A percentile compares a stretch with the other conserved stretches of the same genome.
Evolutionary conservation across 2,329 filamentous ascomycete genomes (phyloP).

Genomic region (Paecilomyces niveus): DNA sequence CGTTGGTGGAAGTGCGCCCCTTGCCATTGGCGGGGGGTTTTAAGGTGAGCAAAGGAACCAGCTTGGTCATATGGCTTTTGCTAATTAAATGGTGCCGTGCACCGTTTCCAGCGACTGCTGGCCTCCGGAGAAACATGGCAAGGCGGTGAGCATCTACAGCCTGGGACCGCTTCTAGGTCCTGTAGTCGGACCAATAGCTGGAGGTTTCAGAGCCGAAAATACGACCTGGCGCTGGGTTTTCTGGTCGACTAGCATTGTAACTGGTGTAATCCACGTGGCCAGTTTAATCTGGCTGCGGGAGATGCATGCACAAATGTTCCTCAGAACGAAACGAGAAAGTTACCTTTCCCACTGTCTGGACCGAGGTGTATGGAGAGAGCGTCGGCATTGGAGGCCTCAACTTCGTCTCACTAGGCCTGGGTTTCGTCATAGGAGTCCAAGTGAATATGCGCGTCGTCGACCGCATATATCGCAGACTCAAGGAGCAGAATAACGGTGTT

Average conservation of each 20-base stretch:
- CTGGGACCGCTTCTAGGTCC: conserved; percentile 55
- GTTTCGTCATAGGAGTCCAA: conserved; percentile 48
- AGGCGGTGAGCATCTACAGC: conserved; percentile 51
- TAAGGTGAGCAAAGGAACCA: conserved; percentile 8
- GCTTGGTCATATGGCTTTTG: too few species aligned
- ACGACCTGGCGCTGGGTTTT: conserved; percentile 63
- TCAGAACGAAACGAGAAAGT: conserved; percentile 31
- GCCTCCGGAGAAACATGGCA: conserved; percentile 50
- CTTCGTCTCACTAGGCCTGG: conserved; percentile 52
- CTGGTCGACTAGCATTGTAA: conserved; percentile 51
- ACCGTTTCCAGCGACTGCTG: conserved; percentile 41
- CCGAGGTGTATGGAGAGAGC: conserved; percentile 40
- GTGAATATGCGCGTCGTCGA: conserved; percentile 10
- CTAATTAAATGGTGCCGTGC: background rate
- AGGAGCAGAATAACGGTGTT: conserved; percentile 24
- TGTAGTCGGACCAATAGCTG: conserved; percentile 54
- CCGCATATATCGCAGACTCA: too few species aligned
- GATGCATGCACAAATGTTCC: conserved; percentile 55
- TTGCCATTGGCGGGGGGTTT: conserved; percentile 38
- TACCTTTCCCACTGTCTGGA: conserved; percentile 52
- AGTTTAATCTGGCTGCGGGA: conserved; percentile 54
- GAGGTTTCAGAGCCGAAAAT: conserved; percentile 52
- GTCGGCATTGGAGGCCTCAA: conserved; percentile 49
- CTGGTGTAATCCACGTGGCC: conserved; percentile 49
- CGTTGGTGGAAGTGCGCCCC: conserved; percentile 38